Evolutionary conservation across 75 land plant species (phyloP), one percentile per base, ranked within the genome.

Genomic region (Picea sitchensis): DNA sequence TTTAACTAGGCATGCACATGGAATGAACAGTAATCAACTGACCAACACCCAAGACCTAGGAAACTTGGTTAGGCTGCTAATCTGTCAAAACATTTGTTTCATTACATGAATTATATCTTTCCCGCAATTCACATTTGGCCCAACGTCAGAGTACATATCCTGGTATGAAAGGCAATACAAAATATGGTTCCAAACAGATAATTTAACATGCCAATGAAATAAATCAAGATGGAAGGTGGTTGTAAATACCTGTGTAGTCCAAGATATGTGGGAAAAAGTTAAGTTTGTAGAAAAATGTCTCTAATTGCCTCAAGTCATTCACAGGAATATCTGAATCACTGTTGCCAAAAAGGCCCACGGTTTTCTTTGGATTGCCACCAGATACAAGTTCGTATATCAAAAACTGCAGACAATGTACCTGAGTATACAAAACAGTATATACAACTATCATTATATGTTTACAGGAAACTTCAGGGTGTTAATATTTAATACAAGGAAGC

Each of bases 371-470:
- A 73, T 90, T 88, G 20, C 98, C 95, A 60, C 99, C 99, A 58
- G 99, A 91, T 1, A 98, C 94, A 77, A 98, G 90, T 82, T 98
- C 98, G 87, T 94, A 93, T 23, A 98, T 93, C 83, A 98, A 78
- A 84, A 93, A 98, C 77, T 98, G 99, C 87, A 98, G 75, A 87
- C 99, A 98, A 59, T 98, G 99, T 20, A 98, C 86, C 99, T 98
- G 88, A 73, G 77, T n/a, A 75, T 34, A n/a, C 79, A 34, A 51
- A 11, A 51, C 56, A 51, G 56, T 51, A 51, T 9, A 51, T 51
- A 51, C 11, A 51, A 1, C 56, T 51, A 51, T 2, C 56, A 51
- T 9, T 9, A 51, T 11, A 51, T 51, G 56, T 9, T 51, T 51
- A 51, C 56, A 11, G 56, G 56, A 51, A 9, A 51, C 44, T 51